Percentiles rank a stretch among this genome's conserved stretches.
phyloP scores from a whole-genome alignment of 179 eudicot genomes.

The Patellifolia procumbens region DNA sequence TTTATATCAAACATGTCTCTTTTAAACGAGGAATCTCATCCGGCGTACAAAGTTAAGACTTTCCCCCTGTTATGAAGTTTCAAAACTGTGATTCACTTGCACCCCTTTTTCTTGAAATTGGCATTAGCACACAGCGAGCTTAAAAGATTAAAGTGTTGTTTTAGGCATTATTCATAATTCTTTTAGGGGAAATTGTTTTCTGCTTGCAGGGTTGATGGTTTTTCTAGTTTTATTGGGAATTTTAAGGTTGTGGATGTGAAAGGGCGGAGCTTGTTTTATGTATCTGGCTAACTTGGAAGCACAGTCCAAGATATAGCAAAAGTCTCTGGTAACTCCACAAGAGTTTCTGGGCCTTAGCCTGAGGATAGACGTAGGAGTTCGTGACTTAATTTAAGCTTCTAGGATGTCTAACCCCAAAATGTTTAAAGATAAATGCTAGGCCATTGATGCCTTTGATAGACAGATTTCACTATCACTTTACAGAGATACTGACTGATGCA shows the following conservation, averaged over 20 bases:
- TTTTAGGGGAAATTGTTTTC: not conserved
- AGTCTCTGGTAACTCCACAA: not conserved
- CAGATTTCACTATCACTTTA: not conserved
- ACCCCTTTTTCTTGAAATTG: too few relatives aligned
- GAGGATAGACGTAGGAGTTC: not conserved
- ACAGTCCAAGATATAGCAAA: not conserved
- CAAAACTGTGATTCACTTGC: too few relatives aligned
- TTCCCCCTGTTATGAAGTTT: too few relatives aligned
- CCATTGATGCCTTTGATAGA: not conserved
- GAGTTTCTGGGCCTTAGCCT: not conserved
- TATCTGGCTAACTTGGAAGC: not conserved
- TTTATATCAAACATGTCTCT: too few relatives aligned
- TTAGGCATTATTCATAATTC: not conserved
- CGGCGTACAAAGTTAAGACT: too few relatives aligned
- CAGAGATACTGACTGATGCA: slow-evolving; percentile 6
- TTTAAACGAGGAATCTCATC: too few relatives aligned
- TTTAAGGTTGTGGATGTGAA: not conserved
- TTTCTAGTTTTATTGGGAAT: not conserved
- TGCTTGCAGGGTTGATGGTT: not conserved
- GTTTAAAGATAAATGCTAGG: not conserved
- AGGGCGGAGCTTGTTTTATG: not conserved
- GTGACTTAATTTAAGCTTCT: not conserved
- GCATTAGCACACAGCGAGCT: too few relatives aligned
- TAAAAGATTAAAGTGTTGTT: too few relatives aligned
- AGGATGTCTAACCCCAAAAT: not conserved